Percentiles rank a stretch among this genome's conserved stretches.
phyloP scores from a whole-genome alignment of 2,329 filamentous ascomycete species.

The Graphiopsis chlorocephala region DNA sequence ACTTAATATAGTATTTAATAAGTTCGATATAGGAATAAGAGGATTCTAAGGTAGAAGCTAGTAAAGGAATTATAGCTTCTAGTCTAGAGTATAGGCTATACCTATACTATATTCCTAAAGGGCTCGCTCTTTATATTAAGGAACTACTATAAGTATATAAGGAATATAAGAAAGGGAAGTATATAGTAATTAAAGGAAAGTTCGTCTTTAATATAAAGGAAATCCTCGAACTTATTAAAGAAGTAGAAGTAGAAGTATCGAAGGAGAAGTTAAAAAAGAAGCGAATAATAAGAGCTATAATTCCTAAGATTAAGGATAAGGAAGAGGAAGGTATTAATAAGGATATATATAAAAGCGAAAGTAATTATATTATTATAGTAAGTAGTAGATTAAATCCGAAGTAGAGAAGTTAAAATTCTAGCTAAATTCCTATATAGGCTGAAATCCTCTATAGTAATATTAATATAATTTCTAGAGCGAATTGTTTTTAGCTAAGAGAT shows the following conservation, averaged over 20 bases:
- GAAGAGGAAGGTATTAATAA: neutral
- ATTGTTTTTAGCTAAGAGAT: no score
- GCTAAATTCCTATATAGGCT: no score
- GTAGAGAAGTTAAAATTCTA: no score
- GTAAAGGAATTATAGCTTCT: no score
- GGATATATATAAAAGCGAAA: neutral
- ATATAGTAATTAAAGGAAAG: constrained; percentile 15
- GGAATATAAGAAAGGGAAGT: constrained; percentile 14
- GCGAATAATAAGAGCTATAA: neutral
- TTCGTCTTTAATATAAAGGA: constrained; percentile 21
- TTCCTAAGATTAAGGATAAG: neutral
- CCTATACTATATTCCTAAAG: no score
- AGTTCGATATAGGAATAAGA: neutral
- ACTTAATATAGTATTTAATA: constrained; percentile 15
- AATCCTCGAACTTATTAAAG: no score
- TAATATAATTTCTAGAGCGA: no score
- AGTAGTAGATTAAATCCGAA: neutral
- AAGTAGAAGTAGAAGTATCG: constrained; percentile 3
- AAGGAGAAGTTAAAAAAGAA: neutral
- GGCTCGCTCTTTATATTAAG: no score
- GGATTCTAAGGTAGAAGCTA: no score
- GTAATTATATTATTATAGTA: no score
- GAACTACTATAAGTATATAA: neutral
- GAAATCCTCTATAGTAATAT: no score
- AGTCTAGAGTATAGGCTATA: no score